Percentiles rank a stretch among this genome's conserved stretches.
These are phyloP conservation scores for Recurvomyces mirabilis DNA, from an alignment of 495 filamentous ascomycete genomes.

Conservation along the genomic window DNA sequence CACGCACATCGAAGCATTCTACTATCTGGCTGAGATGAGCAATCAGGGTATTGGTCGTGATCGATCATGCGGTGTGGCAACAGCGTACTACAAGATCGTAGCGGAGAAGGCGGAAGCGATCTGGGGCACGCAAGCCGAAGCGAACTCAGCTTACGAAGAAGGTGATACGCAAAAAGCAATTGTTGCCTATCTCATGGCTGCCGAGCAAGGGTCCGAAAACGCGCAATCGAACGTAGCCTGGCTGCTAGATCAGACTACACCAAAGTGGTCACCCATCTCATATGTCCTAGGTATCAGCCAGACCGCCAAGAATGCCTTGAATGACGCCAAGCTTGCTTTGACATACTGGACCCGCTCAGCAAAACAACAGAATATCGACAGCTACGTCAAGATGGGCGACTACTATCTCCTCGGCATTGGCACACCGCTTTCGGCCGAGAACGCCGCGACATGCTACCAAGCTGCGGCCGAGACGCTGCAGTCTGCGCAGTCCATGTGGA, in stretches of 20 bases:
- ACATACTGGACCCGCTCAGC: conserved; percentile 96
- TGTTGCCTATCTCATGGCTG: conserved; percentile 77
- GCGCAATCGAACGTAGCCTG: conserved; percentile 92
- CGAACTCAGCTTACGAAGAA: conserved; percentile 70
- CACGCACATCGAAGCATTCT: conserved; percentile 84
- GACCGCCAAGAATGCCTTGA: conserved; percentile 11
- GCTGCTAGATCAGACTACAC: conserved; percentile 72
- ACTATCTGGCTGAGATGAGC: conserved; percentile 86
- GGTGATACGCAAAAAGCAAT: conserved; percentile 83
- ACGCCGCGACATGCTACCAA: conserved; percentile 85
- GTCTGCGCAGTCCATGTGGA: conserved; percentile 92
- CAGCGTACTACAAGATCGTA: conserved; percentile 88
- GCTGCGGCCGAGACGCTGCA: conserved; percentile 81
- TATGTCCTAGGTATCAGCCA: conserved; percentile 24
- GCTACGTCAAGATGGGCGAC: conserved; percentile 95
- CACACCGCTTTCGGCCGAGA: conserved; percentile 49
- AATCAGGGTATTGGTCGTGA: conserved; percentile 72
- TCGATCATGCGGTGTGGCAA: conserved; percentile 66
- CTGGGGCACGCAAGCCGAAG: conserved; percentile 74
- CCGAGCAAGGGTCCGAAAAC: conserved; percentile 90
- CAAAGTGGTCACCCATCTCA: conserved; percentile 38
- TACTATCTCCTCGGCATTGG: conserved; percentile 82
- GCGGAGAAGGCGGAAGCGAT: conserved; percentile 79
- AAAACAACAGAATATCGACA: conserved; percentile 87
- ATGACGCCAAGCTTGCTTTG: conserved; percentile 64